Percentiles rank a stretch among this genome's conserved stretches.
Conservation (phyloP, 768 basidiomycete genomes). For the Gautieria morchelliformis region DNA sequence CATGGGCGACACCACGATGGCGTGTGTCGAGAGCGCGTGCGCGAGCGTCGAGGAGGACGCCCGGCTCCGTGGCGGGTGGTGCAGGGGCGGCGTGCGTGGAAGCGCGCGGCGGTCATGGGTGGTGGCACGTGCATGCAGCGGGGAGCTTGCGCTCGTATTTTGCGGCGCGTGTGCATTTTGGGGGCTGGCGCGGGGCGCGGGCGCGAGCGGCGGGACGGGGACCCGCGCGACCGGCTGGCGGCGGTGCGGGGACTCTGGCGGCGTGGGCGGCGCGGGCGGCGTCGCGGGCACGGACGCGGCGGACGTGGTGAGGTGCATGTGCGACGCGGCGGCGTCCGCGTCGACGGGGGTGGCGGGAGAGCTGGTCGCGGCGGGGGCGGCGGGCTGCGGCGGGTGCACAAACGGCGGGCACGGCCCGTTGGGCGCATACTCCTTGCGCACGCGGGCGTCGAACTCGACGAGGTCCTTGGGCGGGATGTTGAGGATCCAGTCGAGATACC, state of each 20-base stretch:
- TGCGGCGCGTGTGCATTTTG: too few species aligned
- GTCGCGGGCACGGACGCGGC: background rate
- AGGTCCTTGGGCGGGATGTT: slow-evolving; percentile 27
- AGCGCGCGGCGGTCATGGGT: too few species aligned
- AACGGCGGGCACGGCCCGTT: slow-evolving; percentile 1
- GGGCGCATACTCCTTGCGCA: slow-evolving; percentile 25
- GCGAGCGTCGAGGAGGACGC: background rate
- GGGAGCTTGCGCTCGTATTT: too few species aligned
- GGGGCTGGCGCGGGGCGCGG: too few species aligned
- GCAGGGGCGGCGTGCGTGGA: too few species aligned
- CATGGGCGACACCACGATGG: background rate
- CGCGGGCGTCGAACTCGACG: slow-evolving; percentile 22
- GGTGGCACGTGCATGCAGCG: too few species aligned
- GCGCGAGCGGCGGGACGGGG: too few species aligned
- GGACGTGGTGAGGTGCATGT: background rate
- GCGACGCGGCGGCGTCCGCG: background rate
- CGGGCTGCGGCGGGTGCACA: background rate
- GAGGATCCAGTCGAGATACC: slow-evolving; percentile 78
- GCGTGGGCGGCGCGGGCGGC: background rate
- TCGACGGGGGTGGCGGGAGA: background rate
- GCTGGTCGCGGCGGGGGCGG: background rate
- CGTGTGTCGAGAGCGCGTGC: background rate
- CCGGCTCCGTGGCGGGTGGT: too few species aligned
- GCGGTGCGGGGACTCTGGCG: background rate
- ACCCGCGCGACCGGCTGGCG: too few species aligned